Base-by-base conservation (phyloP, 495 filamentous ascomycete species). In the Pseudevernia furfuracea region DNA sequence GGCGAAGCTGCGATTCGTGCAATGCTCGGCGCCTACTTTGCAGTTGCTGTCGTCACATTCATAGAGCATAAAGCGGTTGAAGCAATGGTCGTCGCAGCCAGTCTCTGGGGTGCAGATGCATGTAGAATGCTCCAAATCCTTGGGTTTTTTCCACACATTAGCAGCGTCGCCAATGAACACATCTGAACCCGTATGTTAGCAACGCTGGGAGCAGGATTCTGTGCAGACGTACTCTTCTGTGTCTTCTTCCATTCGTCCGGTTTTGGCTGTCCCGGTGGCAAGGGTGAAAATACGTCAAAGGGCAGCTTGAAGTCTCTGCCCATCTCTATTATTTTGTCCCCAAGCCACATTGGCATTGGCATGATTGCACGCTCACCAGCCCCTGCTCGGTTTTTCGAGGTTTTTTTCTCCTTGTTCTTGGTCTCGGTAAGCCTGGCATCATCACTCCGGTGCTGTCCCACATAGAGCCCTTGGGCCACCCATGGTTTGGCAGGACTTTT, bases 1-100 rank as follows among this genome's bases (percentile, higher is more conserved):
- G 32, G 87, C 86, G 75, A 97, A 98, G 41, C 85, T 86, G 41
- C 94, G 89, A 74, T 98, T 98, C 34, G 81, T 84, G 77, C 94
- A 98, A 58, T 79, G 76, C 6, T 81, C 79, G 15, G 79, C 74
- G 48, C 88, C 87, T 28, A 95, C 74, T 63, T 83, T 85, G 76
- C 94, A 98, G 73, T 96, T 97, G 57, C 81, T 87, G 14, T 89
- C 84, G 74, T 97, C 91, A 74, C 94, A 98, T 75, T 98, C 94
- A 73, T 96, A 96, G 63, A 94, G 85, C 91, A 97, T 97, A 76
- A 89, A 90, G 55, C 91, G 84, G 71, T 98, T 98, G 70, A 93
- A 87, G 75, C 94, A 98, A 66, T 87, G 79, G 60, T 96, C 91
- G 67, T 86, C 91, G 71, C 94, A 98, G 37, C 91, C 91, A 49